Conservation (phyloP, 2,329 filamentous ascomycete genomes). For the Verticillium zaregamsianum region DNA sequence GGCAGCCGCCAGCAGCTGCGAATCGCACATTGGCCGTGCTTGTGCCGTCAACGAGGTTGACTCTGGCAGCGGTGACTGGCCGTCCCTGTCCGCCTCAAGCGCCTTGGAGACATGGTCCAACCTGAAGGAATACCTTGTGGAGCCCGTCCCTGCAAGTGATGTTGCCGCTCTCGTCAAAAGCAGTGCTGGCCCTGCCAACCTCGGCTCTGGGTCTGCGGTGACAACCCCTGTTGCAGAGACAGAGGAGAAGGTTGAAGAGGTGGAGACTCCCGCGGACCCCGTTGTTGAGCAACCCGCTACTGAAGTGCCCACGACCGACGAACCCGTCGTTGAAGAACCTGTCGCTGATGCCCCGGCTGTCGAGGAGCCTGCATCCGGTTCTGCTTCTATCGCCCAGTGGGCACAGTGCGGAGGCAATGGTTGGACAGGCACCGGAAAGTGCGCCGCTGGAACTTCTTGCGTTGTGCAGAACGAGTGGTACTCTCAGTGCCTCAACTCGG, state of each 20-base stretch:
- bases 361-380: background rate
- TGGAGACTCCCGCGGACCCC: background rate
- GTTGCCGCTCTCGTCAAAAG: conserved; percentile 18
- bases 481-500: conserved; percentile 18
- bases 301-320: background rate
- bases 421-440: conserved; percentile 19
- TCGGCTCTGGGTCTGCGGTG: conserved; percentile 10
- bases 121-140: conserved; percentile 16
- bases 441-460: conserved; percentile 18
- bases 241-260: background rate
- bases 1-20: conserved; percentile 8
- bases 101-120: conserved; percentile 12
- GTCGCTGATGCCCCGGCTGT: background rate
- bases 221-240: conserved; percentile 2
- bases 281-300: background rate
- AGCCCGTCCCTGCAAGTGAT: conserved; percentile 18
- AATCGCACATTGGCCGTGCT: conserved; percentile 4
- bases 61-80: conserved; percentile 16
- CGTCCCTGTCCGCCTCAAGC: conserved; percentile 13
- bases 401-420: conserved; percentile 21
- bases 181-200: conserved; percentile 18
- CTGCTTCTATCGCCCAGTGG: conserved; percentile 6
- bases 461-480: conserved; percentile 22
- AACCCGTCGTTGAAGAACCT: background rate
- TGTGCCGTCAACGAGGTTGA: background rate